Evolutionary conservation across 208 protist species (phyloP), one percentile per base, ranked within the genome.

Genomic region (Porcisia deanei): DNA sequence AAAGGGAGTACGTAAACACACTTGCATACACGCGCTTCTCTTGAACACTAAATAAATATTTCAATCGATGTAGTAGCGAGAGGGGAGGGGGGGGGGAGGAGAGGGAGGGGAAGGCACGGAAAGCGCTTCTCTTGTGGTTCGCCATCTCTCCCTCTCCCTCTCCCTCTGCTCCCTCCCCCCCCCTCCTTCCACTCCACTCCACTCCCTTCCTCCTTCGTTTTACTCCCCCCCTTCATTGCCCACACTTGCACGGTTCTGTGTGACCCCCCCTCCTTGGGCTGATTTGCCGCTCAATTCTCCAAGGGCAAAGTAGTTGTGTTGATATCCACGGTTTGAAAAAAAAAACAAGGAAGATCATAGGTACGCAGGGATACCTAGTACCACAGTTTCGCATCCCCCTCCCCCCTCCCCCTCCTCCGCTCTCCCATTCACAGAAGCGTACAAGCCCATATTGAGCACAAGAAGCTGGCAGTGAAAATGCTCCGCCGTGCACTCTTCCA

Each of bases 401-500:
- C 20, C 12, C 61, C 45, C 9, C 20, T 7, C 12, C 10, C 5
- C 41, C 5, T 64, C 34, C 39, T 58, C 54, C 1, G 18, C 22
- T 30, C 39, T 47, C 22, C 7, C 12, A 47, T 18, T 7, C 61
- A 25, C 39, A 49, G 61, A 66, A 1, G 30, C 14, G 37, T 49
- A 4, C 61, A 66, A 49, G 39, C 2, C 20, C 9, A 18, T n/a
- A 66, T 41, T 25, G 39, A 49, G 37, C 14, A 66, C 0, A 61
- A 41, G 2, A 30, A 49, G 5, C 8, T 25, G 61, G 25, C 5
- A 30, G 39, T 3, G 9, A 60, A 37, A 37, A 61, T 72, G 68
- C 49, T 78, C 16, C 83, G 79, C 8, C 83, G 79, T 67, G 79
- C 68, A 1, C 8, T 39, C 5, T 75, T 71, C 22, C 63, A 43